These are phyloP conservation scores for Curvularia spicifera DNA, from an alignment of 2,329 filamentous ascomycete genomes.

Conservation along the genomic window DNA sequence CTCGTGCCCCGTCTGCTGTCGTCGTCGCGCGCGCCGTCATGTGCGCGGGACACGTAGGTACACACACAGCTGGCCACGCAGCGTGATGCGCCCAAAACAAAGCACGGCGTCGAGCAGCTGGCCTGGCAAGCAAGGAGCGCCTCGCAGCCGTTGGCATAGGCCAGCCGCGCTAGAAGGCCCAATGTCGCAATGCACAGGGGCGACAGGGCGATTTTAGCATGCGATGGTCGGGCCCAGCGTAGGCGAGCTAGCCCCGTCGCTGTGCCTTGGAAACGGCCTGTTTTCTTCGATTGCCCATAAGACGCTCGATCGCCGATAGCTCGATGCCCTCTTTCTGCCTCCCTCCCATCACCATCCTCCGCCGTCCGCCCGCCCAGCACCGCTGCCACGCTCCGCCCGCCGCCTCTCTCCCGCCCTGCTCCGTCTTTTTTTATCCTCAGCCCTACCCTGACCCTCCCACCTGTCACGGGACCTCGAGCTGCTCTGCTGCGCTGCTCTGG, in stretches of 20 bases:
- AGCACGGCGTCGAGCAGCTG: background rate
- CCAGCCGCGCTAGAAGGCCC: slow-evolving; percentile 6
- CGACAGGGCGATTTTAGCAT: slow-evolving; percentile 15
- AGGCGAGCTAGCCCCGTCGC: slow-evolving; percentile 10
- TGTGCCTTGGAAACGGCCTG: slow-evolving; percentile 12
- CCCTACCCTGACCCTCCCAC: slow-evolving; percentile 8
- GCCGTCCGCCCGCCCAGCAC: background rate
- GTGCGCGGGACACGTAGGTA: too few relatives aligned
- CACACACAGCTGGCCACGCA: background rate
- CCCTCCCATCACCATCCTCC: background rate
- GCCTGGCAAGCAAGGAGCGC: background rate
- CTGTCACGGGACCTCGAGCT: slow-evolving; percentile 10
- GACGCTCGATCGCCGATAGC: slow-evolving; percentile 17
- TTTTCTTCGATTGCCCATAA: slow-evolving; percentile 18
- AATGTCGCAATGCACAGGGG: slow-evolving; percentile 22
- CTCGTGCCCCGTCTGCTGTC: background rate
- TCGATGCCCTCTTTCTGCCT: slow-evolving; percentile 6
- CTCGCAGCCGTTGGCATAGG: slow-evolving; percentile 13
- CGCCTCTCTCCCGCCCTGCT: background rate
- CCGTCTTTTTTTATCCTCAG: slow-evolving; percentile 4
- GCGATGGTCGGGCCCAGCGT: slow-evolving; percentile 14
- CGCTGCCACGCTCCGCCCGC: slow-evolving; percentile 8
- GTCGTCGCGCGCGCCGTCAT: background rate
- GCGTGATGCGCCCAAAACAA: slow-evolving; percentile 1
- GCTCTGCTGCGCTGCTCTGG: background rate